Percentiles rank a stretch among this genome's conserved stretches.
Conservation (phyloP, 192 early-diverging fungal genomes). For the Backusella psychrophila region DNA sequence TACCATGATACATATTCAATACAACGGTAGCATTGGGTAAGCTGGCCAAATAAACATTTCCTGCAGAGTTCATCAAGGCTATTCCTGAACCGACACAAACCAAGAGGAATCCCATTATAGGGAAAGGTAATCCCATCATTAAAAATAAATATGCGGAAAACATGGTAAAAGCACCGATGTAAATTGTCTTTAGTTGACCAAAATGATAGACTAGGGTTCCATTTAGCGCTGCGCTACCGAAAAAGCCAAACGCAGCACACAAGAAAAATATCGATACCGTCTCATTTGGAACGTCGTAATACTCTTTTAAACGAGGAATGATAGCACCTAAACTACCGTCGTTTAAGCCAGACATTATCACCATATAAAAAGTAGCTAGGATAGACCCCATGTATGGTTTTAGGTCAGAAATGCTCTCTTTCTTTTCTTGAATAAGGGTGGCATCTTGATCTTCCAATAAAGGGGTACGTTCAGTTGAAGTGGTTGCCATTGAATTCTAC, state of each 20-base stretch:
- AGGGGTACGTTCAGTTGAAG: background rate
- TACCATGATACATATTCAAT: slow-evolving; percentile 35
- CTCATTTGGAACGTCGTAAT: slow-evolving; percentile 25
- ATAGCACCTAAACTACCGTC: slow-evolving; percentile 33
- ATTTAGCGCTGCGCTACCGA: slow-evolving; percentile 23
- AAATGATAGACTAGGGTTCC: slow-evolving; percentile 21
- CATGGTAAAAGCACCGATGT: background rate
- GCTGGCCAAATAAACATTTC: slow-evolving; percentile 23
- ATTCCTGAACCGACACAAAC: slow-evolving; percentile 21
- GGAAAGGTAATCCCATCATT: slow-evolving; percentile 21
- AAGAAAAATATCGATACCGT: slow-evolving; percentile 30
- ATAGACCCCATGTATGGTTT: background rate
- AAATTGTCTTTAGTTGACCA: slow-evolving; percentile 16
- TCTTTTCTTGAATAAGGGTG: background rate
- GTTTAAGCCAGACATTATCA: slow-evolving; percentile 19
- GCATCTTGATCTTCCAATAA: background rate
- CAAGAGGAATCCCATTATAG: slow-evolving; percentile 16
- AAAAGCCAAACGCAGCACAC: slow-evolving; percentile 17
- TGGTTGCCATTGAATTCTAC: background rate
- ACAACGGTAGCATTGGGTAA: slow-evolving; percentile 24
- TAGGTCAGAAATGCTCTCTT: background rate
- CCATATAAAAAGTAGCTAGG: slow-evolving; percentile 5
- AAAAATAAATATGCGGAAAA: slow-evolving; percentile 17
- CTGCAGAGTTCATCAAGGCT: slow-evolving; percentile 20
- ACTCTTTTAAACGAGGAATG: slow-evolving; percentile 23